Evolutionary conservation across 2,329 filamentous ascomycete genomes (phyloP), one percentile per base, ranked within the genome.

Genomic region (Lachnellula suecica): DNA sequence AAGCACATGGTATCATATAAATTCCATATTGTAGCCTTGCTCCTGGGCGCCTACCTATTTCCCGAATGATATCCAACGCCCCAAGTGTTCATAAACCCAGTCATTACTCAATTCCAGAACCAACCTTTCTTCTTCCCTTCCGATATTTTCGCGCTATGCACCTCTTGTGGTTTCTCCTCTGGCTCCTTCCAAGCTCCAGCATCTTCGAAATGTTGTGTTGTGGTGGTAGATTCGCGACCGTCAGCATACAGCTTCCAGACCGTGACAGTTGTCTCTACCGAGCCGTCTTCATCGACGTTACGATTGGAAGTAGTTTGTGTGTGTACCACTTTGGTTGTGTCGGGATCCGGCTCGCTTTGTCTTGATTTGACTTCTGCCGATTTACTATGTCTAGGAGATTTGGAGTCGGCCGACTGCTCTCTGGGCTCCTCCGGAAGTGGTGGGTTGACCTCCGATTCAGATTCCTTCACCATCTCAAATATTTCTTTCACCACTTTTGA

Each of bases 71-170:
- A 13, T 11, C 9, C 23, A 27, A n/a, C 17, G 42, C 24, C 23
- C 25, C 23, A n/a, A 15, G 19, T 17, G 23, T 25, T 23, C 27
- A 34, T 17, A 49, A 25, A 10, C 31, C 27, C 35, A 29, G 22
- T 15, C 46, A 41, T 35, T 43, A n/a, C 25, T 60, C 41, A 65
- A 49, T 61, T 64, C 62, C 62, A 64, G 43, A 64, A 64, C 62
- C 62, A 64, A 3, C 61, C 59, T 31, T 56, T 56, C 10, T 37
- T 37, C 8, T 23, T 22, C 19, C 58, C 59, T 35, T 50, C 40
- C 23, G 29, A 19, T 37, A 47, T 47, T 19, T 48, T 57, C 13
- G 44, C 25, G 44, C 47, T 15, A 47, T 29, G 19, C 9, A 19
- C n/a, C 35, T 15, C 37, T 25, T 44, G 27, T 9, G n/a, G 11